Evolutionary conservation across 257 asterid genomes (phyloP).

Genomic region (Solanum chilense): DNA sequence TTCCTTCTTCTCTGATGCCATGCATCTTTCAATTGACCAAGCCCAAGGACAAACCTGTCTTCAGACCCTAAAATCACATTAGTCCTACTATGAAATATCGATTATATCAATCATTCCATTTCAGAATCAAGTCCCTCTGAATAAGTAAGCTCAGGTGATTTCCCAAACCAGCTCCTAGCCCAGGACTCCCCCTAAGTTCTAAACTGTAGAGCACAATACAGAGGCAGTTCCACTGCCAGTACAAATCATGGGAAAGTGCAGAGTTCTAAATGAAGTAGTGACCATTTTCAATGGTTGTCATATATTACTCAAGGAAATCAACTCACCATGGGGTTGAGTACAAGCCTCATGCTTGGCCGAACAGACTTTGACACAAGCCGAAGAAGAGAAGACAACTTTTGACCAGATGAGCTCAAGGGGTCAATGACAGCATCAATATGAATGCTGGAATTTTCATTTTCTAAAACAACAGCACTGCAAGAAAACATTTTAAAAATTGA

Average conservation of each 20-base stretch:
- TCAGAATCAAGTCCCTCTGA: background rate
- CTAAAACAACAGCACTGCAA: slow-evolving; percentile 77
- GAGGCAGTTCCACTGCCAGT: background rate
- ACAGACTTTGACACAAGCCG: slow-evolving; percentile 62
- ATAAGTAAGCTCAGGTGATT: background rate
- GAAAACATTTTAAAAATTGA: slow-evolving; percentile 11
- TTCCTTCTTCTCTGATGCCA: background rate
- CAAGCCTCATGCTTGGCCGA: slow-evolving; percentile 92
- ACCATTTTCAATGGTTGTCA: background rate
- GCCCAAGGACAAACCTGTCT: background rate
- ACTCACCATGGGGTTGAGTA: slow-evolving; percentile 92
- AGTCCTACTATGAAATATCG: background rate
- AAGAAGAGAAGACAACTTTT: slow-evolving; percentile 86
- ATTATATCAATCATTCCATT: background rate
- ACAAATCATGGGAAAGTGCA: background rate
- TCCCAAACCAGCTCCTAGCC: background rate
- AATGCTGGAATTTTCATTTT: slow-evolving; percentile 68
- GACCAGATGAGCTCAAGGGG: slow-evolving; percentile 97
- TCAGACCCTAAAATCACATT: background rate
- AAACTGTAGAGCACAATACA: background rate
- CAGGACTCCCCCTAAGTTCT: background rate
- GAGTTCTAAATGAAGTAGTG: background rate
- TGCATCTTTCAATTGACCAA: background rate
- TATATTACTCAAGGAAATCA: background rate
- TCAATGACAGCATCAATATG: slow-evolving; percentile 96